Conservation (phyloP, 768 basidiomycete genomes). For the Trametes gibbosa region DNA sequence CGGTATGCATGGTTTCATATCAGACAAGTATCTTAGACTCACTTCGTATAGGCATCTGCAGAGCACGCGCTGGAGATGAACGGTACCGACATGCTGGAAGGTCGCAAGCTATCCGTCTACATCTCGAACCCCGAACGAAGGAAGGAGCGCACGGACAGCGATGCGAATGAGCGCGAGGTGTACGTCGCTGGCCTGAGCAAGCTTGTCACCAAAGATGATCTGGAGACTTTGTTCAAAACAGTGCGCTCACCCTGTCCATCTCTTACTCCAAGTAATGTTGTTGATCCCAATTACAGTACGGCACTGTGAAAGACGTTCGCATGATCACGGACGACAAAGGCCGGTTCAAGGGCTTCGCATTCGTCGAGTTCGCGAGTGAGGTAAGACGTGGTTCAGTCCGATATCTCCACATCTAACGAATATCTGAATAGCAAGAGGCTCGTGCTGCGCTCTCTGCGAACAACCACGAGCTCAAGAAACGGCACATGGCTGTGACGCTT, state of each 20-base stretch:
- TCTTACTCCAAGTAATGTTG: background rate
- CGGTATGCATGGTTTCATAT: conserved; percentile 49
- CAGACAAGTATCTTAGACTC: background rate
- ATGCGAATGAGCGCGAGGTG: conserved; percentile 79
- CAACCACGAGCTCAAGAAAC: conserved; percentile 84
- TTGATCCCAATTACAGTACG: conserved; percentile 54
- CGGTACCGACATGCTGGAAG: conserved; percentile 69
- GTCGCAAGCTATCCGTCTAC: conserved; percentile 67
- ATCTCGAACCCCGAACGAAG: conserved; percentile 90
- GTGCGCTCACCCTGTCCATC: conserved; percentile 45
- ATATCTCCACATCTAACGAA: background rate
- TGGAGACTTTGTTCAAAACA: conserved; percentile 73
- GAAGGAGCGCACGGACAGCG: conserved; percentile 86
- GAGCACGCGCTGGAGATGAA: conserved; percentile 78
- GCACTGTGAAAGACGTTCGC: conserved; percentile 76
- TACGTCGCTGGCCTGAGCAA: conserved; percentile 86
- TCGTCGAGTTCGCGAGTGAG: conserved; percentile 86
- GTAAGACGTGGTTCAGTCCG: conserved; percentile 38
- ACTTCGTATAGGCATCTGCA: conserved; percentile 53
- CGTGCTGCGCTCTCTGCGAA: conserved; percentile 72
- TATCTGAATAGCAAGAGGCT: conserved; percentile 58
- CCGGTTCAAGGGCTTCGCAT: conserved; percentile 81
- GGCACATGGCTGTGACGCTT: conserved; percentile 86
- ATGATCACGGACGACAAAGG: conserved; percentile 72
- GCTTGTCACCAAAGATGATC: conserved; percentile 72